phyloP scores from a whole-genome alignment of 805 yeast genomes.

The Candida tibetensis region DNA sequence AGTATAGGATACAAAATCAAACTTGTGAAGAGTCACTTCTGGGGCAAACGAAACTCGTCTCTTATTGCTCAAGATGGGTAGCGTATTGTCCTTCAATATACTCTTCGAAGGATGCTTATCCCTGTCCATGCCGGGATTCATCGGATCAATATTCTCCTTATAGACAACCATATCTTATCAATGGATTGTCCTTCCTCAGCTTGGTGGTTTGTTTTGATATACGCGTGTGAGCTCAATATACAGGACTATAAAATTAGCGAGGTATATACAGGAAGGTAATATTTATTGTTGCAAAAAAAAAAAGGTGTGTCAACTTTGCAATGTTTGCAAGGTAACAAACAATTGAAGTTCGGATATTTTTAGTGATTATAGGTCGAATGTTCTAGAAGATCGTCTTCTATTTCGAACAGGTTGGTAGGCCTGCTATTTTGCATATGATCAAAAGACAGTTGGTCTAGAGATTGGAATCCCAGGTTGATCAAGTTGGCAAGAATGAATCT shows the following conservation, averaged over 20 bases:
- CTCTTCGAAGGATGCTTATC: slow-evolving; percentile 14
- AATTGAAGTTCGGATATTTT: too few relatives aligned
- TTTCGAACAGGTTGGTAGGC: slow-evolving; percentile 20
- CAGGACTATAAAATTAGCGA: not conserved
- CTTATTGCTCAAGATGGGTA: slow-evolving; percentile 19
- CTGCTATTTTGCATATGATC: not conserved
- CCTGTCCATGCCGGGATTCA: slow-evolving; percentile 6
- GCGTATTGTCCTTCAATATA: slow-evolving; percentile 23
- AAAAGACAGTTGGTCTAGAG: slow-evolving; percentile 12
- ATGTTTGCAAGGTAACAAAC: too few relatives aligned
- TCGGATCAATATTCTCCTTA: slow-evolving; percentile 5
- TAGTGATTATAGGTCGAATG: too few relatives aligned
- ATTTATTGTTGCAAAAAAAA: too few relatives aligned
- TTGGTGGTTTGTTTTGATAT: too few relatives aligned
- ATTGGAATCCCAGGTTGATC: slow-evolving; percentile 26
- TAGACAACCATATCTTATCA: slow-evolving; percentile 2
- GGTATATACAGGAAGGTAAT: too few relatives aligned
- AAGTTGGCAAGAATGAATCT: slow-evolving; percentile 32
- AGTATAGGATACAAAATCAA: slow-evolving; percentile 33
- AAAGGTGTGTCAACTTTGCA: too few relatives aligned
- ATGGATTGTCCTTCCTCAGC: too few relatives aligned
- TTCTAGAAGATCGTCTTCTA: slow-evolving; percentile 13
- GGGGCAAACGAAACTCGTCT: slow-evolving; percentile 78
- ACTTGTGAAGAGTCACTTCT: slow-evolving; percentile 63
- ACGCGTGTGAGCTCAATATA: too few relatives aligned